Evolutionary conservation across 1,284 basidiomycete species (phyloP), one percentile per base, ranked within the genome.

Genomic region (Marasmius fiardii): DNA sequence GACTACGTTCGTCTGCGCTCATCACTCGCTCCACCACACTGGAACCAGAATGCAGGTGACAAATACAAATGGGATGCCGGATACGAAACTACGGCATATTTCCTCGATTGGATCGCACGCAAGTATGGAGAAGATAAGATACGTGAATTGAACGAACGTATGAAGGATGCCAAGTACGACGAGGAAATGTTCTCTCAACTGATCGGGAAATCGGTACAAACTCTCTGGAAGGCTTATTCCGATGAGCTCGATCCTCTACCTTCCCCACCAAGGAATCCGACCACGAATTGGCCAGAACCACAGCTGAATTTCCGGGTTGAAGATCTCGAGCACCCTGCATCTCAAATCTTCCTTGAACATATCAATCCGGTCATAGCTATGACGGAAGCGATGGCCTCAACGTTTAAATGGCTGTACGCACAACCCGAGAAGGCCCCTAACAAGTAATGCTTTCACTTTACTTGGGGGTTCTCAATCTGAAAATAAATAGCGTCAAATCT

Each of bases 261-360:
- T 28, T 21, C 39, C 49, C 50, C 37, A 28, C 37, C 39, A 16
- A 18, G 18, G 10, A 43, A 20, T 43, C 24, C 58, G 12, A 55
- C 21, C 14, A 26, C 39, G 39, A 41, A 59, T 34, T 86, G 80
- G 79, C 77, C 74, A 0, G 72, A 83, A 24, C 87, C 86, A 21
- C 80, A 70, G 44, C 73, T 89, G 45, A 70, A 74, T 26, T 67
- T 90, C 34, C 76, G 74, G 18, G 70, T 87, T 43, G 80, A 86
- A 14, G 81, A 87, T 62, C 70, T 89, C 37, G 66, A 70, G 0
- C 84, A 88, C 66, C 71, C 79, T 24, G 88, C 86, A 18, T 76
- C 77, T 8, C 10, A 31, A 18, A 12, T 85, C 49, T 89, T 90
- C 73, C 73, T 88, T 54, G 63, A 74, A 37, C 70, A 72, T 60